Percentiles rank a stretch among this genome's conserved stretches.
Evolutionary conservation across 2,329 filamentous ascomycete genomes (phyloP).

Genomic region (Botrytis porri): DNA sequence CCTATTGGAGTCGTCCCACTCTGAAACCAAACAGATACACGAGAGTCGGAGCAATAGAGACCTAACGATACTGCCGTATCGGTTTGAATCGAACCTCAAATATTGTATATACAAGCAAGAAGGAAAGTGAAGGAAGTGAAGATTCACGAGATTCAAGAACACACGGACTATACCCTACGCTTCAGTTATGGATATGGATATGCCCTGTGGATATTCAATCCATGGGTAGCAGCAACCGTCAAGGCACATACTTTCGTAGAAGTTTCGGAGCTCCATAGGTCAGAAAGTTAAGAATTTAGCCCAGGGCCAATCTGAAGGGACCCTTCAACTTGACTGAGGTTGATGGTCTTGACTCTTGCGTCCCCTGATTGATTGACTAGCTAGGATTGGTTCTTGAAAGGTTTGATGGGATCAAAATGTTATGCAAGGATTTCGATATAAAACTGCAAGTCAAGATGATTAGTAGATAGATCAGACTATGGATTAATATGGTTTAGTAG

Average conservation of each 20-base stretch:
- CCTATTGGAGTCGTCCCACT: conserved; percentile 18
- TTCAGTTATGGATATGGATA: not conserved
- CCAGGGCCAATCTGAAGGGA: conserved; percentile 3
- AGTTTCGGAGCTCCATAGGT: conserved; percentile 4
- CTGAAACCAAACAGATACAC: conserved; percentile 15
- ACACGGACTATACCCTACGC: conserved; percentile 12
- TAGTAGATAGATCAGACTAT: not conserved
- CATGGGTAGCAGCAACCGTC: conserved; percentile 9
- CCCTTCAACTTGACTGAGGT: not conserved
- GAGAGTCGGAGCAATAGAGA: conserved; percentile 8
- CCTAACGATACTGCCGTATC: conserved; percentile 5
- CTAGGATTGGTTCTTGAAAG: not conserved
- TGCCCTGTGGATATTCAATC: conserved; percentile 1
- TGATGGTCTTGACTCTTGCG: not conserved
- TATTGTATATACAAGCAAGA: not conserved
- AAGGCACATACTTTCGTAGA: not conserved
- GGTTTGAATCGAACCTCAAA: not conserved
- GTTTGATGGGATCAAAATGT: conserved; percentile 5
- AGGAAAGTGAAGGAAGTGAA: conserved; percentile 8
- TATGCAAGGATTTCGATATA: conserved; percentile 8
- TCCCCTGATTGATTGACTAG: not conserved
- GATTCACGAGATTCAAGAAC: conserved; percentile 19
- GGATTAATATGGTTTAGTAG: not conserved
- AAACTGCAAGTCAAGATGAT: conserved; percentile 2
- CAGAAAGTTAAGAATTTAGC: no score